Conservation (phyloP, 1,284 basidiomycete genomes). For the Cutaneotrichosporon sp. region DNA sequence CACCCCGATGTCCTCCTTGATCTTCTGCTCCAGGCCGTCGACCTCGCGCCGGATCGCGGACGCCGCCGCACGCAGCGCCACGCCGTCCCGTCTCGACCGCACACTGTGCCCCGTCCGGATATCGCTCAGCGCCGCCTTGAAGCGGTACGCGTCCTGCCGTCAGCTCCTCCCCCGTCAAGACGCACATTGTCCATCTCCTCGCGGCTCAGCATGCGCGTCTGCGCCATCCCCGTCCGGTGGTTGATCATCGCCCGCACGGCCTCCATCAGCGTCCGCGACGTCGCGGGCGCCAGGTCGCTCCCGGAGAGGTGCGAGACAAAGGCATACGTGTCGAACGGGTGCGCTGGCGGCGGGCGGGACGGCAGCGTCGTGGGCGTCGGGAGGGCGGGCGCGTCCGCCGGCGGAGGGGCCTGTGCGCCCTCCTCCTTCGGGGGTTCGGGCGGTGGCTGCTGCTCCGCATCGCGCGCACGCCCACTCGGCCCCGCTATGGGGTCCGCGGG, state of each 20-base stretch:
- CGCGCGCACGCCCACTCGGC: conserved; percentile 10
- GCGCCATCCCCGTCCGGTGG: conserved; percentile 72
- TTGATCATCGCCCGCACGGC: conserved; percentile 79
- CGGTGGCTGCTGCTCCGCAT: not conserved
- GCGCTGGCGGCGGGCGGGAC: conserved; percentile 16
- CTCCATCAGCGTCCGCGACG: conserved; percentile 79
- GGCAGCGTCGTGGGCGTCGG: not conserved
- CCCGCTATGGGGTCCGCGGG: conserved; percentile 13
- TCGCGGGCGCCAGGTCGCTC: conserved; percentile 40
- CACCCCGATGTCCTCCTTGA: conserved; percentile 88
- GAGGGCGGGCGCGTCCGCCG: not conserved
- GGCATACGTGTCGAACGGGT: conserved; percentile 54
- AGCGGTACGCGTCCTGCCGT: conserved; percentile 89
- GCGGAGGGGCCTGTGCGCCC: not conserved
- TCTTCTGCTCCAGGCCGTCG: conserved; percentile 80
- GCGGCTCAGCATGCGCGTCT: conserved; percentile 69
- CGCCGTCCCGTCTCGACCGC: conserved; percentile 79
- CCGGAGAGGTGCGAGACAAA: conserved; percentile 50
- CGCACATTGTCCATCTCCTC: conserved; percentile 90
- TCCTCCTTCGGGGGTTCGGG: not conserved
- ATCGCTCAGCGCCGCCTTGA: conserved; percentile 89
- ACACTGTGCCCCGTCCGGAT: conserved; percentile 84
- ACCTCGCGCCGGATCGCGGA: conserved; percentile 81
- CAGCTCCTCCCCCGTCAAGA: conserved; percentile 26
- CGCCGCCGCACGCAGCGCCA: conserved; percentile 73